Percentiles rank a stretch among this genome's conserved stretches.
phyloP scores from a whole-genome alignment of 192 early-diverging fungal genomes.

The Chytriomyces hyalinus region DNA sequence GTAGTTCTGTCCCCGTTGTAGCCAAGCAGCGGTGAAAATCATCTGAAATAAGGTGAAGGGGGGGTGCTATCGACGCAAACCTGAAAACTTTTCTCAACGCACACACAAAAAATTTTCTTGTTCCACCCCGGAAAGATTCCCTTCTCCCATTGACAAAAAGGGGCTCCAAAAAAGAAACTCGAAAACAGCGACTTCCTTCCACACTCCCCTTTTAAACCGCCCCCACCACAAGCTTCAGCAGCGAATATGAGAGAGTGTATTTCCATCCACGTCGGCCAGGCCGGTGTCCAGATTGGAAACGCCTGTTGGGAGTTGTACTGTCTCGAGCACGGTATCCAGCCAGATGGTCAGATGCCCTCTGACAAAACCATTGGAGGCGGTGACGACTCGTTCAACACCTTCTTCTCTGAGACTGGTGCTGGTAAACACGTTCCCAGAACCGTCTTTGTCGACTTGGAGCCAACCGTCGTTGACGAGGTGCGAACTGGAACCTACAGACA shows the following conservation, averaged over 20 bases:
- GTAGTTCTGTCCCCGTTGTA: too few relatives aligned
- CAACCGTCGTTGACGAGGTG: slow-evolving; percentile 57
- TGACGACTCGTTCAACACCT: slow-evolving; percentile 84
- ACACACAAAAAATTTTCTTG: too few relatives aligned
- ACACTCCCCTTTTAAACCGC: too few relatives aligned
- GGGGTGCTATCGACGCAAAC: too few relatives aligned
- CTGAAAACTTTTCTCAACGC: too few relatives aligned
- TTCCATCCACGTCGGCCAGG: slow-evolving; percentile 81
- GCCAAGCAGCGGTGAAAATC: too few relatives aligned
- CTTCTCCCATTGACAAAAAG: too few relatives aligned
- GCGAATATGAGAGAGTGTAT: slow-evolving; percentile 72
- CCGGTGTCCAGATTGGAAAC: slow-evolving; percentile 99
- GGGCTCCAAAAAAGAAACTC: too few relatives aligned
- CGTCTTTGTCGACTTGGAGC: slow-evolving; percentile 80
- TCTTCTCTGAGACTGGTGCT: slow-evolving; percentile 97
- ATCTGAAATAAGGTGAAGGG: too few relatives aligned
- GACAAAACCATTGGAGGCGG: slow-evolving; percentile 75
- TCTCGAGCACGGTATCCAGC: slow-evolving; percentile 93
- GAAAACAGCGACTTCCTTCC: too few relatives aligned
- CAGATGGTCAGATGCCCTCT: slow-evolving; percentile 83
- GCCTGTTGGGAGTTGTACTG: slow-evolving; percentile 98
- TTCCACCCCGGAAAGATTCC: too few relatives aligned
- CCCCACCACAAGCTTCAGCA: too few relatives aligned
- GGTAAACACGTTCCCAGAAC: slow-evolving; percentile 99
- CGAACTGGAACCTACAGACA: slow-evolving; percentile 96